phyloP scores from a whole-genome alignment of 345 rosid species.

The Passiflora organensis region DNA sequence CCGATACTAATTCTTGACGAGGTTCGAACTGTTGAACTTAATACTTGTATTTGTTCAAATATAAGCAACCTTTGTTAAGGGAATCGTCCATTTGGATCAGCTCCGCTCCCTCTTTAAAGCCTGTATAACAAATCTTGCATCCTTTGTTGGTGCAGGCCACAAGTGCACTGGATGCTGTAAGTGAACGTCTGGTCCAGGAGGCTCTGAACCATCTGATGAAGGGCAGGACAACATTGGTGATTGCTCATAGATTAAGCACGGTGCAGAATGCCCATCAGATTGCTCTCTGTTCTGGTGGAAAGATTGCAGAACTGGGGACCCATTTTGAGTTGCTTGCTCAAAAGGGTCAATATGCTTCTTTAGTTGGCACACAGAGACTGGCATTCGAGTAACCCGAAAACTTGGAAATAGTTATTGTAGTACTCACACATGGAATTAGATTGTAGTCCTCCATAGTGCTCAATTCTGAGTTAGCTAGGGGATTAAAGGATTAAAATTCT shows the following conservation, averaged over 20 bases:
- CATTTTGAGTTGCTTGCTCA: slow-evolving; percentile 60
- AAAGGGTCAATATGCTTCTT: slow-evolving; percentile 75
- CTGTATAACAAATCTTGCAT: not conserved
- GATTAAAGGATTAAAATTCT: too few species aligned
- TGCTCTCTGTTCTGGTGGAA: slow-evolving; percentile 73
- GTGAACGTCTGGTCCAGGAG: slow-evolving; percentile 80
- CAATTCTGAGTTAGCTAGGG: too few species aligned
- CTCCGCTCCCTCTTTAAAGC: not conserved
- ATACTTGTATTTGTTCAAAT: too few species aligned
- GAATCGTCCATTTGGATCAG: too few species aligned
- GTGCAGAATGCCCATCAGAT: slow-evolving; percentile 87
- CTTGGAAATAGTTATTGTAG: too few species aligned
- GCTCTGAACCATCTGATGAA: slow-evolving; percentile 80
- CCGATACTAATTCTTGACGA: slow-evolving; percentile 82
- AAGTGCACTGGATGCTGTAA: slow-evolving; percentile 89
- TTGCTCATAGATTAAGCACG: slow-evolving; percentile 90
- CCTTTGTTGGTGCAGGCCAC: slow-evolving; percentile 61
- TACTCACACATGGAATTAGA: too few species aligned
- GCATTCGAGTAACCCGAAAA: slow-evolving; percentile 57
- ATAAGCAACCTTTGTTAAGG: too few species aligned
- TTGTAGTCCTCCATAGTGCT: too few species aligned
- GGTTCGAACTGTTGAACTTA: slow-evolving; percentile 28
- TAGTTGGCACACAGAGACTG: slow-evolving; percentile 84
- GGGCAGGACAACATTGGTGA: slow-evolving; percentile 79
- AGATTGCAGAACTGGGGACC: slow-evolving; percentile 75